A percentile compares a stretch with the other conserved stretches of the same genome.
These are phyloP conservation scores for Pisolithus albus DNA, from an alignment of 768 basidiomycete genomes.

Conservation along the genomic window DNA sequence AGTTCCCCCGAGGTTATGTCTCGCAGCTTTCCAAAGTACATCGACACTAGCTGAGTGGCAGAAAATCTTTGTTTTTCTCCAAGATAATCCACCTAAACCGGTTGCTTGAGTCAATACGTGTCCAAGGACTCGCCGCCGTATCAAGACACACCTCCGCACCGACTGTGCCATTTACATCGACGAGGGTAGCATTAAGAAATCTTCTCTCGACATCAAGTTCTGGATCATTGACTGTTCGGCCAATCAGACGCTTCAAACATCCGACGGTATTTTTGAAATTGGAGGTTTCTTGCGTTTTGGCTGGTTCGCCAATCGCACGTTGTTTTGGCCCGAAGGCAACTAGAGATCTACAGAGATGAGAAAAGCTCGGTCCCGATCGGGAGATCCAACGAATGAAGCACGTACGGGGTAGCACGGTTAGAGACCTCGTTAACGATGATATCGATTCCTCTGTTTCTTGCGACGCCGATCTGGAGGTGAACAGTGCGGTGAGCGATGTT, in stretches of 20 bases:
- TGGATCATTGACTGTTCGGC: conserved; percentile 70
- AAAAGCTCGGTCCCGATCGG: background rate
- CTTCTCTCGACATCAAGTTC: conserved; percentile 87
- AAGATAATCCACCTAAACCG: conserved; percentile 72
- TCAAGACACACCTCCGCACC: conserved; percentile 64
- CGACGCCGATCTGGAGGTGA: conserved; percentile 77
- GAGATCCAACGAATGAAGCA: conserved; percentile 11
- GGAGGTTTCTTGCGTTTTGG: conserved; percentile 96
- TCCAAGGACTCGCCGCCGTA: conserved; percentile 5
- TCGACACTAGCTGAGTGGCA: conserved; percentile 85
- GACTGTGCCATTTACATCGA: conserved; percentile 77
- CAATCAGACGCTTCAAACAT: conserved; percentile 83
- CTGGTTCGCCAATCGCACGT: conserved; percentile 86
- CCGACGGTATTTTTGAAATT: conserved; percentile 98
- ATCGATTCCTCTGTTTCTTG: conserved; percentile 94
- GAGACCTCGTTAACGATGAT: conserved; percentile 98
- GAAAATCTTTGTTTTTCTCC: conserved; percentile 77
- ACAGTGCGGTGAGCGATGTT: background rate
- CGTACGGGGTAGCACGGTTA: conserved; percentile 93
- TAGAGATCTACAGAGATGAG: conserved; percentile 59
- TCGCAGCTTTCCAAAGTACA: conserved; percentile 85
- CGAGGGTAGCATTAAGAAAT: conserved; percentile 80
- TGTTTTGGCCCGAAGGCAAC: conserved; percentile 92
- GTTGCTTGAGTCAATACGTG: conserved; percentile 6
- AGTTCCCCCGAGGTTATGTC: conserved; percentile 84